Conservation (phyloP, 805 yeast species). For the Metschnikowia arizonensis region DNA sequence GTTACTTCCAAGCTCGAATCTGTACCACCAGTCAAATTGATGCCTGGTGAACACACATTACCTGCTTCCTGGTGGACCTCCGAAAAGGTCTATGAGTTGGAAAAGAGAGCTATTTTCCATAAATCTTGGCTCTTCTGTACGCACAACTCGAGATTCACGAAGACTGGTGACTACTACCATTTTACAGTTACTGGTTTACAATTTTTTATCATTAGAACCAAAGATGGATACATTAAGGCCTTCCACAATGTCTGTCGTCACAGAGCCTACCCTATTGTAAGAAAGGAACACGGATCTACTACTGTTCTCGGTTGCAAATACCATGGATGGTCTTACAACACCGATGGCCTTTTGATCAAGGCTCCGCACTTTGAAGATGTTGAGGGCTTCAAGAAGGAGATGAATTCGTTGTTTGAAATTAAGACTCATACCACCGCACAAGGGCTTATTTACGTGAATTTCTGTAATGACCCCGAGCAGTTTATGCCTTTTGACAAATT, state of each 20-base stretch:
- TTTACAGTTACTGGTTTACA: constrained; percentile 50
- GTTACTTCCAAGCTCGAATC: background rate
- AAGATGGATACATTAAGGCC: constrained; percentile 49
- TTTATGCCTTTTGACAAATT: constrained; percentile 49
- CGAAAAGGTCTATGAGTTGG: constrained; percentile 53
- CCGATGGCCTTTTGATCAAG: constrained; percentile 55
- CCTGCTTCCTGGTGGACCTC: constrained; percentile 69
- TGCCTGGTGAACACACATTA: constrained; percentile 42
- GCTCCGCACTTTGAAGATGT: constrained; percentile 61
- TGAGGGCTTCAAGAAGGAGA: constrained; percentile 53
- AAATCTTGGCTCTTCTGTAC: constrained; percentile 54
- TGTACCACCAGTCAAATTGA: constrained; percentile 12
- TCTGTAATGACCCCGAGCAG: constrained; percentile 40
- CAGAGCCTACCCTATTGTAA: constrained; percentile 59
- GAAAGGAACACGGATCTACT: constrained; percentile 57
- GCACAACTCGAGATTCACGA: constrained; percentile 49
- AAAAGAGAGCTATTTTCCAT: constrained; percentile 53
- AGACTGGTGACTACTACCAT: constrained; percentile 55
- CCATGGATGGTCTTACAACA: constrained; percentile 63
- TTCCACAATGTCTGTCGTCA: constrained; percentile 65
- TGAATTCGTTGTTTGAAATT: constrained; percentile 53
- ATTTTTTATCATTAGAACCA: constrained; percentile 53
- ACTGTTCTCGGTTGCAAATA: constrained; percentile 55
- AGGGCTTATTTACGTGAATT: constrained; percentile 55
- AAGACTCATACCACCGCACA: constrained; percentile 51